These are phyloP conservation scores for Pseudonitzschia pungens DNA, from an alignment of 108 stramenopile species.

Conservation along the genomic window DNA sequence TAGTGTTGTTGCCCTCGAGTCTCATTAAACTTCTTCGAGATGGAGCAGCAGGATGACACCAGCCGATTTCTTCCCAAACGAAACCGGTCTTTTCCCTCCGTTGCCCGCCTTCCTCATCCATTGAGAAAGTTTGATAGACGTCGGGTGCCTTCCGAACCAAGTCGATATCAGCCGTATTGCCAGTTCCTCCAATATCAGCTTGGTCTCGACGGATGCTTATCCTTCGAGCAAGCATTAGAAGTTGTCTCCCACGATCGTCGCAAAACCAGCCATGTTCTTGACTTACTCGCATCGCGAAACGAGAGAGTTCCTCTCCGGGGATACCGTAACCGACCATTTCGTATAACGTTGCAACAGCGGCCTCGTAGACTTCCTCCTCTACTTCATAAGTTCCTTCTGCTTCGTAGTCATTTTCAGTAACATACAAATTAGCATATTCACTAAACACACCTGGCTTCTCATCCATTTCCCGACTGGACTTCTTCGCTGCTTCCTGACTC, in stretches of 20 bases:
- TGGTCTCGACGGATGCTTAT: conserved; percentile 74
- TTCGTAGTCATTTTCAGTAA: conserved; percentile 27
- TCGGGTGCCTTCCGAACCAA: conserved; percentile 39
- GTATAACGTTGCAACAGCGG: conserved; percentile 82
- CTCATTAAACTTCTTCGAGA: conserved; percentile 10
- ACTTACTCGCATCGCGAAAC: conserved; percentile 70
- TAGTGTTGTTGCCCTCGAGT: background rate
- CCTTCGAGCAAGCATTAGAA: conserved; percentile 72
- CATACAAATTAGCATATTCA: conserved; percentile 25
- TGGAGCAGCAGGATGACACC: conserved; percentile 65
- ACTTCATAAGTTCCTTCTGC: conserved; percentile 14
- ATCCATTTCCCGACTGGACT: conserved; percentile 6
- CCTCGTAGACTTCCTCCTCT: conserved; percentile 61
- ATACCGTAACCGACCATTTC: conserved; percentile 89
- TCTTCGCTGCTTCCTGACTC: no score
- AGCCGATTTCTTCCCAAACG: conserved; percentile 60
- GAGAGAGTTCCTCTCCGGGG: conserved; percentile 75
- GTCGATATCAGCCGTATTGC: conserved; percentile 49
- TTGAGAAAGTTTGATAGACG: conserved; percentile 4
- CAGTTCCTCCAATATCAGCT: conserved; percentile 38
- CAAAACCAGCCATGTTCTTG: conserved; percentile 73
- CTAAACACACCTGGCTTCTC: conserved; percentile 35
- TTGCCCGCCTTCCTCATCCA: background rate
- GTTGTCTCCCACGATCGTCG: conserved; percentile 69
- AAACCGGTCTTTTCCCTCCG: conserved; percentile 21